phyloP scores from a whole-genome alignment of 331 rosid genomes.

The Pyrus hybrid region DNA sequence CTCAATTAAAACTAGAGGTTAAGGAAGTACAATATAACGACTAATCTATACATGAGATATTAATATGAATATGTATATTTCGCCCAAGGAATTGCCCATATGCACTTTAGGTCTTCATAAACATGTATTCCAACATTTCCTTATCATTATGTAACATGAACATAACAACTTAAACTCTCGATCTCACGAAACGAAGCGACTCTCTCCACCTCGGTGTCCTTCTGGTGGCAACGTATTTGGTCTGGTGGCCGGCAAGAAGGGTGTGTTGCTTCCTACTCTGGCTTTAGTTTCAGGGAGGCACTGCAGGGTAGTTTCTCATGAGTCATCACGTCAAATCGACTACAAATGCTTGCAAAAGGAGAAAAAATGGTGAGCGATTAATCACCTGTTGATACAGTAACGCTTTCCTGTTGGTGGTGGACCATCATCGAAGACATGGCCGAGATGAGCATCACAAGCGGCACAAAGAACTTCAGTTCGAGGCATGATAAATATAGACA shows the following conservation, averaged over 20 bases:
- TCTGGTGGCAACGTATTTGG: not conserved
- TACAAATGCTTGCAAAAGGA: not conserved
- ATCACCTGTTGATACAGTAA: conserved; percentile 79
- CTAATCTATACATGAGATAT: too few relatives aligned
- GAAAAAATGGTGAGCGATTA: not conserved
- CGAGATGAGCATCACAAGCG: conserved; percentile 86
- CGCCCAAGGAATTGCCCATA: not conserved
- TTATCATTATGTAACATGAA: too few relatives aligned
- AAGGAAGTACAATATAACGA: too few relatives aligned
- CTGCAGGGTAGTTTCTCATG: conserved; percentile 36
- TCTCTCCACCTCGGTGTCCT: not conserved
- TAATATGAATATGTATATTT: too few relatives aligned
- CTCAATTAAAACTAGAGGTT: too few relatives aligned
- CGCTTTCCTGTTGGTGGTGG: conserved; percentile 92
- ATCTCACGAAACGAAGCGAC: not conserved
- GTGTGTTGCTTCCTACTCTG: conserved; percentile 22
- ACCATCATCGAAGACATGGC: conserved; percentile 94
- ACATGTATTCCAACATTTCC: not conserved
- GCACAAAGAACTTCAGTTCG: conserved; percentile 86
- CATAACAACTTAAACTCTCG: not conserved
- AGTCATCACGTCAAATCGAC: conserved; percentile 9
- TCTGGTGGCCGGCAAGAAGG: not conserved
- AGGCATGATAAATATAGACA: conserved; percentile 86
- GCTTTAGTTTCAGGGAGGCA: conserved; percentile 65
- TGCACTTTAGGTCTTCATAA: not conserved